Evolutionary conservation across 768 basidiomycete genomes (phyloP), one percentile per base, ranked within the genome.

Genomic region (Termitomyces eurrhizus): DNA sequence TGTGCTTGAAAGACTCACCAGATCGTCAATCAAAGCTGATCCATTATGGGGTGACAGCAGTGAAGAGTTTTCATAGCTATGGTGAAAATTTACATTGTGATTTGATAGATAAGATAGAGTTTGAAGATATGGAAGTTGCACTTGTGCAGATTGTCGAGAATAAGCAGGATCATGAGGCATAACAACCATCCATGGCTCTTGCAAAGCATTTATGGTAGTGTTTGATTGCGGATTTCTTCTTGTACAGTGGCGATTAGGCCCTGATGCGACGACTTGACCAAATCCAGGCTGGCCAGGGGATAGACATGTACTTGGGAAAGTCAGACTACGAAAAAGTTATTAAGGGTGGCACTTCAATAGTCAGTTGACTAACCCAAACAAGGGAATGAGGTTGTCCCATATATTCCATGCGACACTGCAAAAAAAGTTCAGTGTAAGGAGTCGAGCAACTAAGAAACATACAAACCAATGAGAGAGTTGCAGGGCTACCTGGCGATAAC

Each of bases 221-320:
- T 75, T 69, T 36, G 73, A 68, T 48, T 79, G 81, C 18, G 80
- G 78, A 35, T 75, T 78, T 59, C 86, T 81, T 39, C 87, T 81
- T 24, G 83, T 73, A 49, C 87, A 80, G 52, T 88, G 82, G 62
- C 87, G 80, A n/a, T 80, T 81, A 32, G 83, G 76, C 36, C 81
- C 78, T 35, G 77, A 79, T 48, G 86, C 77, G 18, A 93, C 84
- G 51, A 94, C 87, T 69, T 93, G 92, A 26, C 93, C 92, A 71
- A 87, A 95, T 8, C 93, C 92, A 37, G 91, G 84, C 64, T 92
- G 90, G 71, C 92, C 90, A 54, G 92, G 92, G 1, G 90, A 85
- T 55, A 95, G 77, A 70, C 92, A 95, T 33, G 89, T 90, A 57
- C 79, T 83, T 8, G 92, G 92, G 69, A 94, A 94, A 51, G 84